These are phyloP conservation scores for Raddia distichophylla DNA, from an alignment of 176 grass and related monocot species.

Conservation along the genomic window DNA sequence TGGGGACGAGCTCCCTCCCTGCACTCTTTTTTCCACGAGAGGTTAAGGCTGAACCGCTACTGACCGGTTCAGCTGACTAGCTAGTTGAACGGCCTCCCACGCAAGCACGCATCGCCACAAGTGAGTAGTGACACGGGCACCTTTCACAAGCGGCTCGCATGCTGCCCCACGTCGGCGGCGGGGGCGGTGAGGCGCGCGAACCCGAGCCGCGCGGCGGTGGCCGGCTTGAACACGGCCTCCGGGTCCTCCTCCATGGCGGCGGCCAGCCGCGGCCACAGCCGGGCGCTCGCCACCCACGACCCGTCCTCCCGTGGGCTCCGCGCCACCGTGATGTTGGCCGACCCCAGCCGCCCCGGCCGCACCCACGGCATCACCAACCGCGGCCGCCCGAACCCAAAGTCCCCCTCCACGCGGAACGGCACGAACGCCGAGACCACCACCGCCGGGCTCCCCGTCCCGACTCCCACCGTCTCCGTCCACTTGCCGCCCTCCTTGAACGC, in stretches of 20 bases:
- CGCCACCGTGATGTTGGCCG: conserved; percentile 45
- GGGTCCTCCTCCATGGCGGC: conserved; percentile 54
- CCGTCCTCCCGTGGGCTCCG: conserved; percentile 58
- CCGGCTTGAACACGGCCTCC: conserved; percentile 53
- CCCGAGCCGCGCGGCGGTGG: conserved; percentile 48
- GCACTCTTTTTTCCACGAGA: too few species aligned
- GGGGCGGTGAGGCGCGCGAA: background rate
- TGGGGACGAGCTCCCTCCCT: too few species aligned
- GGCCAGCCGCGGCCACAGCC: conserved; percentile 64
- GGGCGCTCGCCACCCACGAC: conserved; percentile 55
- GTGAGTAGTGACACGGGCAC: too few species aligned
- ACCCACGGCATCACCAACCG: conserved; percentile 55
- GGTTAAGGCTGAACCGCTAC: too few species aligned
- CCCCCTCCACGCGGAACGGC: conserved; percentile 45
- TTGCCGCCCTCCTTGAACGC: conserved; percentile 42
- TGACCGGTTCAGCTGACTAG: background rate
- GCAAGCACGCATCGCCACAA: too few species aligned
- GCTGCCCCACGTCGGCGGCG: background rate
- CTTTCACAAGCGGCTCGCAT: conserved; percentile 36
- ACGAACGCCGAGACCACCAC: conserved; percentile 60
- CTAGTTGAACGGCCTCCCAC: too few species aligned
- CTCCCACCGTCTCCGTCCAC: conserved; percentile 67
- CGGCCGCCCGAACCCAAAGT: conserved; percentile 67
- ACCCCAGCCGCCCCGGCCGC: conserved; percentile 46
- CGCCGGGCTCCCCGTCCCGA: conserved; percentile 58